phyloP scores from a whole-genome alignment of 1,284 basidiomycete species.

The Cutaneotrichosporon daszewskae region DNA sequence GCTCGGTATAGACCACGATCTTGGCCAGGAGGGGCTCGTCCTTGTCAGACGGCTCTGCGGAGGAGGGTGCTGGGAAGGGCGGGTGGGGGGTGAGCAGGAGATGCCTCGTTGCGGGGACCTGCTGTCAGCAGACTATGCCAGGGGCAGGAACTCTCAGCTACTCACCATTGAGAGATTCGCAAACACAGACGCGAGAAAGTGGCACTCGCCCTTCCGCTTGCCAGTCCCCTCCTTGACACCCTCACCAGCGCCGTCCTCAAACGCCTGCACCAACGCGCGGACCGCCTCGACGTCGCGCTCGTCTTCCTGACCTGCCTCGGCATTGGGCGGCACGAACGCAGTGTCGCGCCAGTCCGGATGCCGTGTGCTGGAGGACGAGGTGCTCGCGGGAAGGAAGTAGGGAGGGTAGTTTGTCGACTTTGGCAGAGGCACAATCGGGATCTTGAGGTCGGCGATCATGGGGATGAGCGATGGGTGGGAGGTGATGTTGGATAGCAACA shows the following conservation, averaged over 20 bases:
- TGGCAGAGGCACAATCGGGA: constrained; percentile 57
- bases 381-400: constrained; percentile 66
- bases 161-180: constrained; percentile 77
- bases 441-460: constrained; percentile 60
- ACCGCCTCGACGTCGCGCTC: constrained; percentile 59
- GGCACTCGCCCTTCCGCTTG: constrained; percentile 64
- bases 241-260: constrained; percentile 64
- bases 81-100: constrained; percentile 41
- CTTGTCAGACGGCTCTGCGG: constrained; percentile 23
- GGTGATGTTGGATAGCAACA: constrained; percentile 94
- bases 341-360: constrained; percentile 45
- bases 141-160: constrained; percentile 18
- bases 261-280: constrained; percentile 76
- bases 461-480: constrained; percentile 67
- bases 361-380: constrained; percentile 61
- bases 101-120: constrained; percentile 40
- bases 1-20: constrained; percentile 79
- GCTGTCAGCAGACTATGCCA: background rate
- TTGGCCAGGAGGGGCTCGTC: constrained; percentile 75
- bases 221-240: constrained; percentile 51
- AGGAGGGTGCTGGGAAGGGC: constrained; percentile 38
- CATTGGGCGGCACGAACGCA: constrained; percentile 54
- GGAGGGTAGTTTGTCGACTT: constrained; percentile 49
- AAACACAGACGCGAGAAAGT: constrained; percentile 87
- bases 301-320: constrained; percentile 55